Evolutionary conservation across 2,329 filamentous ascomycete genomes (phyloP).

Genomic region (Paracoccidioides brasiliensis): DNA sequence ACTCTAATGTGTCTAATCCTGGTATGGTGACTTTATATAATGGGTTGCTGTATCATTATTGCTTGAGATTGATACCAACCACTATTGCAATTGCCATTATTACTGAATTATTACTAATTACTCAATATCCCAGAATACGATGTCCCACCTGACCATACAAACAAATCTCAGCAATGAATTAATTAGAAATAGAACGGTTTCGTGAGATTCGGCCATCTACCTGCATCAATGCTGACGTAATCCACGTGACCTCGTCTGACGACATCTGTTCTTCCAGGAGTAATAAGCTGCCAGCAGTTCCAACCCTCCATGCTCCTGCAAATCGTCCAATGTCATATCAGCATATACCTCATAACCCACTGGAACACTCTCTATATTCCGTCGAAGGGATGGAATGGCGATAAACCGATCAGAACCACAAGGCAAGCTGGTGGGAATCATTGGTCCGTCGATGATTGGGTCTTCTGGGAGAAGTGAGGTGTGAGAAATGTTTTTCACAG

Average conservation of each 20-base stretch:
- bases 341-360: background rate
- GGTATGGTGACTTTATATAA: background rate
- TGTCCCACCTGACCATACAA: background rate
- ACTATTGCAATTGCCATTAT: too few species aligned
- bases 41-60: too few species aligned
- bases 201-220: background rate
- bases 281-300: background rate
- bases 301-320: background rate
- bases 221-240: background rate
- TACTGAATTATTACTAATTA: too few species aligned
- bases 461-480: background rate
- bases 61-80: too few species aligned
- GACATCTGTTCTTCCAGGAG: background rate
- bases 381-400: background rate
- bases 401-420: background rate
- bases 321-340: background rate
- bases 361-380: background rate
- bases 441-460: background rate
- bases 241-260: background rate
- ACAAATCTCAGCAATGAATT: background rate
- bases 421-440: background rate
- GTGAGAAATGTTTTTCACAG: background rate
- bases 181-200: background rate
- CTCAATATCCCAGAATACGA: too few species aligned
- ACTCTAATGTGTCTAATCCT: too few species aligned